Conservation (phyloP, 495 filamentous ascomycete genomes). For the Tuber borchii region DNA sequence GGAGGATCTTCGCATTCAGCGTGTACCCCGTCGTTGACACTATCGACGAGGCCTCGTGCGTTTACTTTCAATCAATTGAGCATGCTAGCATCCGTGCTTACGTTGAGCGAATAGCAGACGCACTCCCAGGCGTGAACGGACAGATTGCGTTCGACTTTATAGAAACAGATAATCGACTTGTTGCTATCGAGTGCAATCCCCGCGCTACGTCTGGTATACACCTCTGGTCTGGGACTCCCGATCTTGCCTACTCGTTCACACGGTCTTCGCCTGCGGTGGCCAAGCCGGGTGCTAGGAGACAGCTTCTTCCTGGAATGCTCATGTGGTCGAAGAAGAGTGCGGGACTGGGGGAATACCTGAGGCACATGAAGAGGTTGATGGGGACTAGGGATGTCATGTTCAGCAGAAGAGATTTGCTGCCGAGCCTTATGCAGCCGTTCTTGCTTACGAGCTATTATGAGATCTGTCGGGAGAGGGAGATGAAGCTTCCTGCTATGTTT, state of each 20-base stretch:
- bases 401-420: constrained; percentile 24
- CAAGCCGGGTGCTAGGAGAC: constrained; percentile 15
- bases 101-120: constrained; percentile 18
- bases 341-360: constrained; percentile 15
- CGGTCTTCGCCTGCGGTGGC: constrained; percentile 8
- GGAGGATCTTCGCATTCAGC: constrained; percentile 20
- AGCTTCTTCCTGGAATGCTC: constrained; percentile 41
- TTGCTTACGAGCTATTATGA: constrained; percentile 41
- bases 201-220: constrained; percentile 40
- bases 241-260: constrained; percentile 22
- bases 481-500: constrained; percentile 40
- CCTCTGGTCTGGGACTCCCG: constrained; percentile 33
- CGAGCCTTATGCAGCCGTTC: constrained; percentile 41
- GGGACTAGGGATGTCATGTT: constrained; percentile 39
- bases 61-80: constrained; percentile 35
- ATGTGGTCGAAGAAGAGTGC: constrained; percentile 33
- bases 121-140: neutral
- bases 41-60: constrained; percentile 39
- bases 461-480: constrained; percentile 37
- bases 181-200: constrained; percentile 41
- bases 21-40: constrained; percentile 41
- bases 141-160: constrained; percentile 41
- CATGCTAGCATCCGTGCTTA: constrained; percentile 27
- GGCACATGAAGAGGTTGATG: constrained; percentile 35
- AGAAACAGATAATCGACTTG: constrained; percentile 19